A percentile compares a stretch with the other conserved stretches of the same genome.
These are phyloP conservation scores for Solanum medicagineum DNA, from an alignment of 257 asterid genomes.

Conservation along the genomic window DNA sequence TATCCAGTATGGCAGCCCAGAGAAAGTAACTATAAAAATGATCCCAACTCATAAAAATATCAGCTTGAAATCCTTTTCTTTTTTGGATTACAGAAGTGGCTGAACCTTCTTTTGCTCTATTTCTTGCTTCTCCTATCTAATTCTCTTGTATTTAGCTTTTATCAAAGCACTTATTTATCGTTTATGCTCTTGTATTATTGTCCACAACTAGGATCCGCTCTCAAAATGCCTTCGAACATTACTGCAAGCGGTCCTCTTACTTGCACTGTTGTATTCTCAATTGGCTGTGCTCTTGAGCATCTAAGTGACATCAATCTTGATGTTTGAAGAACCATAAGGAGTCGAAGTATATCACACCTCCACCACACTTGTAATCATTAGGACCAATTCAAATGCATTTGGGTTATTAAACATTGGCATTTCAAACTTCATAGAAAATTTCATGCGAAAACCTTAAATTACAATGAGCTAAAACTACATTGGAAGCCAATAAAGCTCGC, in stretches of 20 bases:
- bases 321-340: slow-evolving; percentile 74
- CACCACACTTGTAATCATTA: not conserved
- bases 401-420: not conserved
- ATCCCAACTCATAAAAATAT: not conserved
- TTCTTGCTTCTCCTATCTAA: not conserved
- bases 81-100: not conserved
- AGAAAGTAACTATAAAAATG: not conserved
- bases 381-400: not conserved
- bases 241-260: not conserved
- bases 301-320: slow-evolving; percentile 82
- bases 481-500: not conserved
- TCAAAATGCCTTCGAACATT: not conserved
- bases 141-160: not conserved
- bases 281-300: not conserved
- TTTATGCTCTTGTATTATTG: not conserved
- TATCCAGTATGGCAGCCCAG: not conserved
- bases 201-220: not conserved
- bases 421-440: not conserved
- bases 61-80: not conserved
- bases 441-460: not conserved
- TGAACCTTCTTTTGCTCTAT: not conserved
- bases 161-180: not conserved
- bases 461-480: not conserved
- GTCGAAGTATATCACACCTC: slow-evolving; percentile 39
- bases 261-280: not conserved